phyloP scores from a whole-genome alignment of 2,329 filamentous ascomycete genomes.

The Calonectria fujianensis region DNA sequence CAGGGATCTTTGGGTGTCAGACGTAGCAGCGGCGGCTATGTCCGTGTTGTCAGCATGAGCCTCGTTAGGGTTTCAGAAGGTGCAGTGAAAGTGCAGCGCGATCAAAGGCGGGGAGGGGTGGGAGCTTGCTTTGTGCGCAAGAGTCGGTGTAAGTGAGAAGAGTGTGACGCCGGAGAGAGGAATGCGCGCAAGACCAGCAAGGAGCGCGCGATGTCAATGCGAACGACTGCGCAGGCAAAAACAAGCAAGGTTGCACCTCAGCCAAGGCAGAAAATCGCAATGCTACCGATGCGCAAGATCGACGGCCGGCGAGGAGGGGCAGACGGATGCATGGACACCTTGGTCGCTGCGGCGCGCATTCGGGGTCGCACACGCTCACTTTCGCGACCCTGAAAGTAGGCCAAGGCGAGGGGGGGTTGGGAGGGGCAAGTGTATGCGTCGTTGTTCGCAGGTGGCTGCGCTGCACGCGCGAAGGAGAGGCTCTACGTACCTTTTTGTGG shows the following conservation, averaged over 20 bases:
- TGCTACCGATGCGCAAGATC: constrained; percentile 31
- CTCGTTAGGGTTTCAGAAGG: constrained; percentile 39
- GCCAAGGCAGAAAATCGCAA: constrained; percentile 36
- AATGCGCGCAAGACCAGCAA: constrained; percentile 34
- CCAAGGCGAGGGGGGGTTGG: constrained; percentile 36
- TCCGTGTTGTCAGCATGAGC: constrained; percentile 51
- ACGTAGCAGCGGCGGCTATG: constrained; percentile 47
- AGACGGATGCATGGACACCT: constrained; percentile 35
- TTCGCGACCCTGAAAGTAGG: constrained; percentile 32
- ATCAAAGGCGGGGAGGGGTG: constrained; percentile 30
- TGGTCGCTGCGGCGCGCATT: constrained; percentile 24
- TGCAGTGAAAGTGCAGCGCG: constrained; percentile 33
- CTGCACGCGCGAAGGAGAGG: constrained; percentile 31
- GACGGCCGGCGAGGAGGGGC: constrained; percentile 35
- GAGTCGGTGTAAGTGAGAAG: constrained; percentile 55
- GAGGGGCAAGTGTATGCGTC: constrained; percentile 24
- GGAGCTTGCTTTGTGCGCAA: constrained; percentile 43
- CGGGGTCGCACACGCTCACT: constrained; percentile 21
- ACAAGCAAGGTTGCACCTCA: constrained; percentile 9
- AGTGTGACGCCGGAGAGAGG: constrained; percentile 36
- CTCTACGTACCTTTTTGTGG: constrained; percentile 55
- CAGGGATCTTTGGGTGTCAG: constrained; percentile 36
- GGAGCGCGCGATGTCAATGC: constrained; percentile 36
- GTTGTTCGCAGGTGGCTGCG: constrained; percentile 34
- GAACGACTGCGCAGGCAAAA: constrained; percentile 16